Evolutionary conservation across 164 flowering plant genomes (phyloP), one percentile per base, ranked within the genome.

Genomic region (Magnolia sinica): DNA sequence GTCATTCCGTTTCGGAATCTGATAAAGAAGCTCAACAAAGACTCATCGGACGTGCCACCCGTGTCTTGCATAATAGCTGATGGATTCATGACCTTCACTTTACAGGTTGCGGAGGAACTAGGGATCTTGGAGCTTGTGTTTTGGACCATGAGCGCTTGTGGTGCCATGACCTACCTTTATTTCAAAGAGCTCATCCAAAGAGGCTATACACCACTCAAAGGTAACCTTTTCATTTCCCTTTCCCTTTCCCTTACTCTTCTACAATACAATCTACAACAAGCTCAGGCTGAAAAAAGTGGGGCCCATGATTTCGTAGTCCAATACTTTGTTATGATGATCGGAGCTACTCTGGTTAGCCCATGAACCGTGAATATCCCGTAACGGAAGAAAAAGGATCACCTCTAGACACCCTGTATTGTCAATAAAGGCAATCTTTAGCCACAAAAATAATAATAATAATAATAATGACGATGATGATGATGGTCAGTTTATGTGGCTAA

Each of bases 141-240:
- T 50, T 88, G 88, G 87, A 82, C 89, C 3, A 79, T 87, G 4
- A 67, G 82, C 22, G 87, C 86, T 50, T 85, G 87, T 74, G 76
- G 84, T 11, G 78, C 84, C 69, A 55, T 86, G 82, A 82, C 81
- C 3, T 83, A 76, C 68, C 31, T 80, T 31, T 84, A 82, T 2
- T 86, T 50, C 49, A 45, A 68, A 0, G 80, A 83, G 8, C 80
- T 87, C 31, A 63, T 82, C 18, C 29, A 73, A n/a, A 75, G 83
- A 73, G 89, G 88, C 29, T 69, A 88, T 37, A 49, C 76, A 1
- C 91, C 91, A 2, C 81, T 91, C 64, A 86, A 86, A 85, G 87
- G 94, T 91, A 73, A 14, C 10, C 2, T 10, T 27, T 24, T 31
- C 19, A 1, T 31, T 31, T 29, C 1, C 8, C 11, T 68, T 68